These are phyloP conservation scores for Colletotrichum lini DNA, from an alignment of 2,329 filamentous ascomycete genomes.

Conservation along the genomic window DNA sequence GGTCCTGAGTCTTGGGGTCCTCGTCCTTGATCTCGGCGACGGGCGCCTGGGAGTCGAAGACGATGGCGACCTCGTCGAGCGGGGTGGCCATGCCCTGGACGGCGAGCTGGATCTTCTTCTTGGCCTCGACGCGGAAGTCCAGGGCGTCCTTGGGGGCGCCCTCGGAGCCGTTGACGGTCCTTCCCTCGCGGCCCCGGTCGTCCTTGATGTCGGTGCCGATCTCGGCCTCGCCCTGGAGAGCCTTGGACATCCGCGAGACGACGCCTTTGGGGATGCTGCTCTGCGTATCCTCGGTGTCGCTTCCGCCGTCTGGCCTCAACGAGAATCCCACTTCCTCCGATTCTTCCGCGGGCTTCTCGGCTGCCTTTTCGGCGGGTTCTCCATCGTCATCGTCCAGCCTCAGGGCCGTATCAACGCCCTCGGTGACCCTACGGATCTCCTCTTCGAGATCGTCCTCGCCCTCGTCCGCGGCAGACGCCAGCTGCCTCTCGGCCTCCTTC, in stretches of 20 bases:
- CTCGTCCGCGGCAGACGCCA: slow-evolving; percentile 52
- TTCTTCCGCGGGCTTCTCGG: neutral
- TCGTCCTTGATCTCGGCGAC: slow-evolving; percentile 24
- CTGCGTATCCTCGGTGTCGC: slow-evolving; percentile 15
- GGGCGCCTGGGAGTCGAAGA: slow-evolving; percentile 31
- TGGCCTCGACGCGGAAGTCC: slow-evolving; percentile 36
- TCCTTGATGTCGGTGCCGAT: slow-evolving; percentile 37
- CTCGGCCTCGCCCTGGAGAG: slow-evolving; percentile 9
- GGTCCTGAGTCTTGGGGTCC: neutral
- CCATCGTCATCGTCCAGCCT: slow-evolving; percentile 49
- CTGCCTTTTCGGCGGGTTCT: neutral
- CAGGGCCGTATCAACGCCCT: slow-evolving; percentile 53
- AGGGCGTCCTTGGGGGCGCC: slow-evolving; percentile 28
- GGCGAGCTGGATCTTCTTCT: slow-evolving; percentile 38
- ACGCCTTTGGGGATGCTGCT: slow-evolving; percentile 1
- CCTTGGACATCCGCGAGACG: slow-evolving; percentile 16
- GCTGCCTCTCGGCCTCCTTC: slow-evolving; percentile 67
- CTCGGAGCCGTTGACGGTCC: slow-evolving; percentile 23
- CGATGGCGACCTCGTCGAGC: slow-evolving; percentile 34
- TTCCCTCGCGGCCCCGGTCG: slow-evolving; percentile 35
- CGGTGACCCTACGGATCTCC: slow-evolving; percentile 59
- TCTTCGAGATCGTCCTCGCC: slow-evolving; percentile 56
- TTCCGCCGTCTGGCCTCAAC: neutral
- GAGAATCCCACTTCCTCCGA: neutral
- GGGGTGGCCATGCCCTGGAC: slow-evolving; percentile 30